Evolutionary conservation across 2,329 filamentous ascomycete genomes (phyloP), one percentile per base, ranked within the genome.

Genomic region (Celoporthe dispersa): DNA sequence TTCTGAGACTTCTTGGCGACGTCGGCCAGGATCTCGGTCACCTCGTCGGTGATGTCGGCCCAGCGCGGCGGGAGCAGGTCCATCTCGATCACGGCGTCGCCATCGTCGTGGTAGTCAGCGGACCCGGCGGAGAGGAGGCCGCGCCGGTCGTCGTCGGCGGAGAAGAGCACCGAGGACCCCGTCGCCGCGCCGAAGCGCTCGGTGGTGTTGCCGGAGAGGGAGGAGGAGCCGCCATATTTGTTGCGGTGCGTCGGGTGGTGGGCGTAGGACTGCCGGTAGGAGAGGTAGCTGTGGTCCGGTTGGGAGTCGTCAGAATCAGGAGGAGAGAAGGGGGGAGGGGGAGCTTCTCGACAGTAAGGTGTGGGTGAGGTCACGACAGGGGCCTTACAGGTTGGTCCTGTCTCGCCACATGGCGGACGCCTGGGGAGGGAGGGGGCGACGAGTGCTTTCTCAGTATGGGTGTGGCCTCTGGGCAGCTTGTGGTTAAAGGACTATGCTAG

Each of bases 71-170:
- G 96, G 25, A 99, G 86, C 53, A 97, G 84, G 81, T 98, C 95
- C 96, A 99, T 98, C 84, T 99, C 96, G 77, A 99, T 98, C 69
- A 99, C 90, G 28, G 93, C 92, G 81, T 98, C 95, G 78, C 94
- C 94, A 81, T 97, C 93, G 79, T 97, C 92, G 65, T 84, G 92
- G 79, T 94, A 91, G 72, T 88, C 89, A 79, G 92, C 94, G 75
- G 91, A 91, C 76, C 88, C 90, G 68, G 89, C 86, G 73, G 94
- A 92, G 79, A 99, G 92, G 76, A 99, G 91, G 55, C 95, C 94
- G 74, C 93, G 92, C 69, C 85, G 83, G 77, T 88, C 86, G 67
- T 81, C 80, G 66, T 80, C 80, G 68, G 81, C 87, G 79, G 87
- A 84, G 76, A 88, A 87, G 72, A 82, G 79, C 74, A 91, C 88